Conservation (phyloP, 208 protist genomes). For the Leishmania mexicana region DNA sequence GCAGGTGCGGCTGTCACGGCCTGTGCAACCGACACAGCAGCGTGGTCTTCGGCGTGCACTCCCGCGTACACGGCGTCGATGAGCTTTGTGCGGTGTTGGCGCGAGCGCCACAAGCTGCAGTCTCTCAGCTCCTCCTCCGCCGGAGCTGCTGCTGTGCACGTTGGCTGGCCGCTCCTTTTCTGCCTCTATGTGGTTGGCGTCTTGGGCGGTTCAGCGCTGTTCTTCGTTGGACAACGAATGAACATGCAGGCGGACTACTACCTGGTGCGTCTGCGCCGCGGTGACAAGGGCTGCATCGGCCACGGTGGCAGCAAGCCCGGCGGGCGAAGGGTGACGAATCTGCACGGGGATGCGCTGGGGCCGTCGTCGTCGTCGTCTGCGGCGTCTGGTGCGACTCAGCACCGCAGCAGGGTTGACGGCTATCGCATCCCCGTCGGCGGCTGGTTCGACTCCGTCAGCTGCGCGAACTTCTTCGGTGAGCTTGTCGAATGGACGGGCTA, state of each 20-base stretch:
- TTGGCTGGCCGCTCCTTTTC: conserved; percentile 2
- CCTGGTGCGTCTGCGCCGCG: conserved; percentile 39
- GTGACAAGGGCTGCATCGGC: not conserved
- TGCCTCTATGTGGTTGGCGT: conserved; percentile 17
- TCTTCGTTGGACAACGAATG: conserved; percentile 51
- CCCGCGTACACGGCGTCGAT: conserved; percentile 10
- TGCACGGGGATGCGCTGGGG: not conserved
- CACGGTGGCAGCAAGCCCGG: not conserved
- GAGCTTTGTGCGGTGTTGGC: conserved; percentile 19
- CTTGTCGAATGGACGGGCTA: conserved; percentile 81
- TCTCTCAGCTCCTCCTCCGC: not conserved
- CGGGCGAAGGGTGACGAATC: not conserved
- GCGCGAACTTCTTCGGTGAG: conserved; percentile 83
- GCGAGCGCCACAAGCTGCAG: not conserved
- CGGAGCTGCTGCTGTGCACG: not conserved
- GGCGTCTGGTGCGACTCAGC: not conserved
- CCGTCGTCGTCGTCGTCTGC: not conserved
- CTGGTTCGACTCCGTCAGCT: conserved; percentile 75
- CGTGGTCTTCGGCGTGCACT: not conserved
- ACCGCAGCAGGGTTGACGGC: not conserved
- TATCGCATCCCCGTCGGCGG: conserved; percentile 67
- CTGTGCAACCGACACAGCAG: not conserved
- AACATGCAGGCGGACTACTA: conserved; percentile 67
- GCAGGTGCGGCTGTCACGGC: conserved; percentile 19
- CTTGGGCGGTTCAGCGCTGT: conserved; percentile 36